Conservation (phyloP, 768 basidiomycete species). For the Mycena epipterygia region DNA sequence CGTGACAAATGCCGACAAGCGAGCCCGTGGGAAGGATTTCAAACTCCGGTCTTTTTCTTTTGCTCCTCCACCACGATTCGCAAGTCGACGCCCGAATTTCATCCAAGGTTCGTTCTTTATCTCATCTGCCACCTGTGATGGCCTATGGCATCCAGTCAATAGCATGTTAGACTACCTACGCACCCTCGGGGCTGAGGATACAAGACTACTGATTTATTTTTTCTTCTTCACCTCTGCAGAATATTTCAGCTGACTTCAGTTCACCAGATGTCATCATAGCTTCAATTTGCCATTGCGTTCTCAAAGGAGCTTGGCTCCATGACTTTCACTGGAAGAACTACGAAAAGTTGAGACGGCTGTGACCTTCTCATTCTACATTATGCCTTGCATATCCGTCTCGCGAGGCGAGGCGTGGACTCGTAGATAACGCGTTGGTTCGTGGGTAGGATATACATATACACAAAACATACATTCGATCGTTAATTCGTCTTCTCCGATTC, state of each 20-base stretch:
- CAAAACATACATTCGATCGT: neutral
- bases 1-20: neutral
- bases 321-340: no score
- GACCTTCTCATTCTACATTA: no score
- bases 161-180: constrained; percentile 50
- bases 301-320: no score
- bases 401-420: no score
- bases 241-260: neutral
- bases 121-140: constrained; percentile 7
- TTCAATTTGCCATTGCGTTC: neutral
- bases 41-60: no score
- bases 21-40: neutral
- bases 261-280: neutral
- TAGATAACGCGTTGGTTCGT: neutral
- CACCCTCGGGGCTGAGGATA: constrained; percentile 43
- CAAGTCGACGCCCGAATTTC: no score
- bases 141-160: constrained; percentile 42
- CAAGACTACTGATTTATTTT: constrained; percentile 28
- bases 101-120: constrained; percentile 20
- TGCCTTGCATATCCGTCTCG: no score
- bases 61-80: no score
- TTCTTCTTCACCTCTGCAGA: neutral
- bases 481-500: constrained; percentile 26
- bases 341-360: no score
- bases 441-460: neutral